Conservation (phyloP, 208 protist genomes). For the Trypanosomatidae sp. region DNA sequence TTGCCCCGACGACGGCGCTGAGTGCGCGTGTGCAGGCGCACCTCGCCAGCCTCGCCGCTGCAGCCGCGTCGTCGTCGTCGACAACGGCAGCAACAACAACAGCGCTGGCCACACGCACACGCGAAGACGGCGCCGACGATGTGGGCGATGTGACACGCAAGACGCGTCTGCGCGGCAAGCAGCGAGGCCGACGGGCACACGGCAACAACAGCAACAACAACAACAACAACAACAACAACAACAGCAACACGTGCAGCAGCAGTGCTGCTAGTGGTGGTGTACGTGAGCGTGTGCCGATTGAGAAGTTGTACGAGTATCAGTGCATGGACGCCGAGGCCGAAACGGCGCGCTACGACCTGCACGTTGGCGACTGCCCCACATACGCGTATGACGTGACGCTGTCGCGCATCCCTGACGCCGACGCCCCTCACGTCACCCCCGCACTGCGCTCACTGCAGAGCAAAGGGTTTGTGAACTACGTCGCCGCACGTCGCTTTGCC, state of each 20-base stretch:
- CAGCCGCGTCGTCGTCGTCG: no score
- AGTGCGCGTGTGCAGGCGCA: conserved; percentile 20
- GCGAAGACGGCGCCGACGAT: not conserved
- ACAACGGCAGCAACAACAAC: no score
- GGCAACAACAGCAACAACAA: conserved; percentile 1
- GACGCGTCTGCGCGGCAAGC: conserved; percentile 7
- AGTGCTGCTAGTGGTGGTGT: not conserved
- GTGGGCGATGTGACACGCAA: conserved; percentile 5
- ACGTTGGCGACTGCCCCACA: conserved; percentile 39
- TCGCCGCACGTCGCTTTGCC: conserved; percentile 60
- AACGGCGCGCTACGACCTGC: conserved; percentile 34
- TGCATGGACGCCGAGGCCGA: conserved; percentile 72
- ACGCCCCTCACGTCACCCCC: conserved; percentile 31
- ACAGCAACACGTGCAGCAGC: not conserved
- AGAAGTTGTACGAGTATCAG: conserved; percentile 71
- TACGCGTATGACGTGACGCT: conserved; percentile 66
- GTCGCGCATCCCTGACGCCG: conserved; percentile 39
- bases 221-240: not conserved
- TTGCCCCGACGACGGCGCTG: conserved; percentile 9
- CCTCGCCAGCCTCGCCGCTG: conserved; percentile 19
- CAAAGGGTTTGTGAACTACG: conserved; percentile 87
- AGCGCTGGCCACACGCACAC: no score
- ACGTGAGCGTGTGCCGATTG: conserved; percentile 16
- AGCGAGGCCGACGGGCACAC: not conserved
- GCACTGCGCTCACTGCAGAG: conserved; percentile 37